Evolutionary conservation across 345 rosid genomes (phyloP).

Genomic region (Crucihimalaya himalaica): DNA sequence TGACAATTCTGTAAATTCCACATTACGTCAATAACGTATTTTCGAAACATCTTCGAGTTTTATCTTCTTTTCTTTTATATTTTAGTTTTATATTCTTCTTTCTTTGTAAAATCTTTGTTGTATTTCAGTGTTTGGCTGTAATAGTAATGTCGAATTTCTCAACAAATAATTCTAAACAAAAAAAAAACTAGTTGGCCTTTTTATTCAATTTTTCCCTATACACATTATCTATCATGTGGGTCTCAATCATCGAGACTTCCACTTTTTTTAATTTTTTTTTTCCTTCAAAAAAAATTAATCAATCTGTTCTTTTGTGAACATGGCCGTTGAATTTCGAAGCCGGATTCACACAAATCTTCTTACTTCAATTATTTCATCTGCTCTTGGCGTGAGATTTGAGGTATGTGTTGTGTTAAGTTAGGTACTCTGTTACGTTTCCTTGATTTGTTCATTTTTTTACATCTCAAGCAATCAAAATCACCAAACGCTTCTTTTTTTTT

Average conservation of each 20-base stretch:
- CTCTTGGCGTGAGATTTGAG: slow-evolving; percentile 54
- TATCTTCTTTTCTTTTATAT: not conserved
- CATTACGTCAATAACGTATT: slow-evolving; percentile 26
- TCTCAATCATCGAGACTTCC: slow-evolving; percentile 44
- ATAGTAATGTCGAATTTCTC: slow-evolving; percentile 32
- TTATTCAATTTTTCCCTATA: not conserved
- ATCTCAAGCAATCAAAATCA: slow-evolving; percentile 39
- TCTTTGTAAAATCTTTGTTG: slow-evolving; percentile 26
- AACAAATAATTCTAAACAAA: not conserved
- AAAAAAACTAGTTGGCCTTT: slow-evolving; percentile 18
- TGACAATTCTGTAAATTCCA: slow-evolving; percentile 33
- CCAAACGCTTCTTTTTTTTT: slow-evolving; percentile 2
- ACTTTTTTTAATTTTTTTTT: slow-evolving; percentile 19
- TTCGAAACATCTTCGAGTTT: slow-evolving; percentile 8
- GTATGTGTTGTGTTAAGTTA: slow-evolving; percentile 33
- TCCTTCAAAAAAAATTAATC: not conserved
- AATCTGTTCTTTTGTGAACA: slow-evolving; percentile 42
- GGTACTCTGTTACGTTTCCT: slow-evolving; percentile 39
- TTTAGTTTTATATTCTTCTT: not conserved
- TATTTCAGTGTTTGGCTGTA: slow-evolving; percentile 35
- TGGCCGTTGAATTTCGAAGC: slow-evolving; percentile 42
- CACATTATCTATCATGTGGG: slow-evolving; percentile 42
- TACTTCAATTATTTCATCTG: slow-evolving; percentile 39
- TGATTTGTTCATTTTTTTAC: slow-evolving; percentile 39
- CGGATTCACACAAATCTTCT: slow-evolving; percentile 38